Evolutionary conservation across 441 rosid genomes (phyloP), one percentile per base, ranked within the genome.

Genomic region (Erysimum pusillum): DNA sequence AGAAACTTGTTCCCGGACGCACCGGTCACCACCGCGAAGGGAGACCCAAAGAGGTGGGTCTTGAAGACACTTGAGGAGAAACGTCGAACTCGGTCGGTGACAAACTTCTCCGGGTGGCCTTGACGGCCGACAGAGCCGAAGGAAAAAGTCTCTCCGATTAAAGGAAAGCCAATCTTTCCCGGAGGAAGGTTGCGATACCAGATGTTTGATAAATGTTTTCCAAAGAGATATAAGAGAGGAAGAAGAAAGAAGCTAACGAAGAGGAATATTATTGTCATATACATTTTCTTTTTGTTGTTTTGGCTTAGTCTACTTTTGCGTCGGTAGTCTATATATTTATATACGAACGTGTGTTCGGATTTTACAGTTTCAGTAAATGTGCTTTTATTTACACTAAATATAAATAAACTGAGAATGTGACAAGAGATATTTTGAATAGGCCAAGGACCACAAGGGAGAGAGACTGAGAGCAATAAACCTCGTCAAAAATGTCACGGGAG

Each of bases 401-500:
- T 82, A 83, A 77, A 76, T 82, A 80, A 75, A 14, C 32, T 78
- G 72, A 71, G 86, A 82, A 82, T 79, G 82, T 80, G 86, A 81
- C 83, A 63, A 87, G 88, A 82, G 90, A 81, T 79, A 76, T 77
- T 80, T 84, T n/a, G 84, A 84, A 85, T 85, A 86, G 89, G 69
- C 79, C 12, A 69, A 73, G 91, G 92, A 88, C 90, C 89, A 84
- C 88, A 63, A 71, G 82, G 25, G 78, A 58, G 69, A 74, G 74
- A 76, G 69, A n/a, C n/a, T 34, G 67, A 74, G 76, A 71, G 82
- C 84, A 84, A 74, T 79, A 81, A 79, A 82, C 87, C 82, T 74
- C 81, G 93, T 84, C 77, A 89, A 84, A 83, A 86, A 86, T 88
- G 91, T 89, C 88, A 93, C 89, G 83, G 76, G 82, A 85, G 73